Evolutionary conservation across 1,284 basidiomycete genomes (phyloP).

Genomic region (Cryptococcus sp.): DNA sequence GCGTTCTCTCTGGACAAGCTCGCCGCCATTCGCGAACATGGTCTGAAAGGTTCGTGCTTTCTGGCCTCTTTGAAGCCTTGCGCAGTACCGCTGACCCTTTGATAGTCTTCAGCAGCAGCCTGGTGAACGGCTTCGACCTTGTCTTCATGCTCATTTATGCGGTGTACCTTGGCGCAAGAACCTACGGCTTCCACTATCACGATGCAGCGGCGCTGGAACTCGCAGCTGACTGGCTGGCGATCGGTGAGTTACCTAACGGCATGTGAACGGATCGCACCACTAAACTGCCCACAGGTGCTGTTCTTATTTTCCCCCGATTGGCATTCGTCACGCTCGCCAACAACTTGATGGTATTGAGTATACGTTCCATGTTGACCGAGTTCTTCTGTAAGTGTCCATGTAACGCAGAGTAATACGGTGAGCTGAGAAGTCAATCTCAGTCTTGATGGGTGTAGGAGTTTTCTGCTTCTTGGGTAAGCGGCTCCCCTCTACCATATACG

Average conservation of each 20-base stretch:
- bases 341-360: constrained; percentile 64
- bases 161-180: constrained; percentile 69
- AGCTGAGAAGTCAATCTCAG: constrained; percentile 29
- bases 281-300: constrained; percentile 62
- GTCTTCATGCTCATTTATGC: constrained; percentile 71
- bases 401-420: constrained; percentile 21
- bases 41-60: constrained; percentile 61
- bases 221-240: constrained; percentile 46
- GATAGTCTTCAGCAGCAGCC: constrained; percentile 47
- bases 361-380: constrained; percentile 52
- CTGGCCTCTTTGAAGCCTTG: no score
- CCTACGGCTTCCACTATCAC: constrained; percentile 67
- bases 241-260: constrained; percentile 27
- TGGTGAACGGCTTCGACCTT: constrained; percentile 78
- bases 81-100: constrained; percentile 3
- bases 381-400: constrained; percentile 52
- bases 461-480: constrained; percentile 62
- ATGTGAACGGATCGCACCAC: background rate
- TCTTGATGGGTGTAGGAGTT: constrained; percentile 79
- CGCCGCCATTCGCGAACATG: constrained; percentile 92
- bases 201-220: constrained; percentile 61
- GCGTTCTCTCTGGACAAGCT: constrained; percentile 88
- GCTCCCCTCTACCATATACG: no score
- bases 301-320: constrained; percentile 80
- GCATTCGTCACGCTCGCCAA: constrained; percentile 86